Percentiles rank a stretch among this genome's conserved stretches.
phyloP scores from a whole-genome alignment of 2,329 filamentous ascomycete genomes.

The Grosmannia clavigera region DNA sequence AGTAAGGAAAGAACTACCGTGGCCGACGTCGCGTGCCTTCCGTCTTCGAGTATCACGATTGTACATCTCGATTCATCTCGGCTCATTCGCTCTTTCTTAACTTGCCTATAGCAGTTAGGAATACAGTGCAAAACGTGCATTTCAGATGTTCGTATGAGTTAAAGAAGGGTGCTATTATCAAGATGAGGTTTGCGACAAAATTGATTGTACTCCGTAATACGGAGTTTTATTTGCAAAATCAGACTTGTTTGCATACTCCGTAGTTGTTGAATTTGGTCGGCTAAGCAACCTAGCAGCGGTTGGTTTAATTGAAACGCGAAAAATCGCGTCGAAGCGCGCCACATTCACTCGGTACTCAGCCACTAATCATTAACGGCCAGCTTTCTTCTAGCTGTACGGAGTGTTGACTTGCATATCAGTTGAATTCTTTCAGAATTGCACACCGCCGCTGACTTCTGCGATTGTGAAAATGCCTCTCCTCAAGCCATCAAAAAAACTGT shows the following conservation, averaged over 20 bases:
- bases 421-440: neutral
- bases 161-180: neutral
- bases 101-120: neutral
- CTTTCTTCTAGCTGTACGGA: neutral
- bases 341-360: neutral
- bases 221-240: neutral
- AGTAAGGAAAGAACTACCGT: neutral
- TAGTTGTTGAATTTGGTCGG: neutral
- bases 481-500: neutral
- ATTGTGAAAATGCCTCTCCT: slow-evolving; percentile 9
- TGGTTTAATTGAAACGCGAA: slow-evolving; percentile 8
- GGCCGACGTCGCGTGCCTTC: neutral
- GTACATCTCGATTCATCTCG: neutral
- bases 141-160: neutral
- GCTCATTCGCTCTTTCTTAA: neutral
- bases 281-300: neutral
- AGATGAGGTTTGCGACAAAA: neutral
- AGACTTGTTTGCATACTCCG: neutral
- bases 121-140: neutral
- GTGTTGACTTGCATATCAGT: neutral
- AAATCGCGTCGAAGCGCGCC: slow-evolving; percentile 5
- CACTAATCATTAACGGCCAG: neutral
- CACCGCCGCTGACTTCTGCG: neutral
- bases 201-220: neutral
- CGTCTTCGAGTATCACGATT: neutral